Percentiles rank a stretch among this genome's conserved stretches.
Evolutionary conservation across 2,329 filamentous ascomycete genomes (phyloP).

Genomic region (Passalora sequoiae): DNA sequence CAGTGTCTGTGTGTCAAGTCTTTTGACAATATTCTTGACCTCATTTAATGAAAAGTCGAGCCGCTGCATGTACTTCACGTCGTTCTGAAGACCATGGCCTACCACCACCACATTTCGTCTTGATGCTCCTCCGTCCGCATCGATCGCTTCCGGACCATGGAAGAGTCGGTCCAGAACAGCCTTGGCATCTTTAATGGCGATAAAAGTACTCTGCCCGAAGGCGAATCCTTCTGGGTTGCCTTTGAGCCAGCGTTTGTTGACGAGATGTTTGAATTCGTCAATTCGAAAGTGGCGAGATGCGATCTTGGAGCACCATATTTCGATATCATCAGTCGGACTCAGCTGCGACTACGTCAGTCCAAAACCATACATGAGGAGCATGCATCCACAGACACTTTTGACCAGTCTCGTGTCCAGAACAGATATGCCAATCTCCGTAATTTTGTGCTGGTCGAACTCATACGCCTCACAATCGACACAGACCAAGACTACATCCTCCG

Average conservation of each 20-base stretch:
- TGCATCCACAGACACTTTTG: slow-evolving; percentile 7
- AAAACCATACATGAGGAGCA: not conserved
- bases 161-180: slow-evolving; percentile 50
- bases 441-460: slow-evolving; percentile 58
- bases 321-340: slow-evolving; percentile 34
- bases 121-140: not conserved
- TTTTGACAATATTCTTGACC: slow-evolving; percentile 48
- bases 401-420: slow-evolving; percentile 63
- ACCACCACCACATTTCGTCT: slow-evolving; percentile 60
- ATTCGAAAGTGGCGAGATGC: slow-evolving; percentile 63
- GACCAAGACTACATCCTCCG: slow-evolving; percentile 58
- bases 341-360: not conserved
- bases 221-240: slow-evolving; percentile 71
- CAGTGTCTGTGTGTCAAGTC: slow-evolving; percentile 66
- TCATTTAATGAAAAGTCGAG: slow-evolving; percentile 58
- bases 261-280: slow-evolving; percentile 59
- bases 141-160: slow-evolving; percentile 37
- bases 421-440: slow-evolving; percentile 84
- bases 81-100: slow-evolving; percentile 67
- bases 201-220: slow-evolving; percentile 58
- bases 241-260: slow-evolving; percentile 62
- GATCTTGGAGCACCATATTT: slow-evolving; percentile 10
- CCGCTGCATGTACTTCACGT: slow-evolving; percentile 61
- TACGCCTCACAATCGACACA: slow-evolving; percentile 78
- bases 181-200: slow-evolving; percentile 37